A percentile compares a stretch with the other conserved stretches of the same genome.
phyloP scores from a whole-genome alignment of 805 yeast species.

The Metschnikowia lochheadii region DNA sequence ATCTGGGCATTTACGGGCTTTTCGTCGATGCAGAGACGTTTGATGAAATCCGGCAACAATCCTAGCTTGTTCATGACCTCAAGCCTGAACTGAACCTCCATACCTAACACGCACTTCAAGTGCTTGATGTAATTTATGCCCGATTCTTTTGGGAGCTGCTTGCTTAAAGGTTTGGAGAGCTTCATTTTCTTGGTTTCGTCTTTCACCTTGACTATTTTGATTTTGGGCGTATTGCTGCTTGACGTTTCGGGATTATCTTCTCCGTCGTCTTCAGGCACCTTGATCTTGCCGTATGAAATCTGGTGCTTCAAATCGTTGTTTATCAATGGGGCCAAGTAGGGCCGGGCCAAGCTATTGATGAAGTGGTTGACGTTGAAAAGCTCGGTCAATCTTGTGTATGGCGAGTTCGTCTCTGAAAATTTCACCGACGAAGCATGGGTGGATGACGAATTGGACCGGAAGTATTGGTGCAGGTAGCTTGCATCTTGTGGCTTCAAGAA shows the following conservation, averaged over 20 bases:
- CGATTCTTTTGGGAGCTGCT: conserved; percentile 31
- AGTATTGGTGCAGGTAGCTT: conserved; percentile 43
- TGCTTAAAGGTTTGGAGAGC: conserved; percentile 7
- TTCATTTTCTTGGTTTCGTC: conserved; percentile 8
- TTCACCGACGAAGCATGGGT: conserved; percentile 49
- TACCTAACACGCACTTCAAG: conserved; percentile 52
- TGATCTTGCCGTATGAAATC: conserved; percentile 34
- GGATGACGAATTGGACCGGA: conserved; percentile 19
- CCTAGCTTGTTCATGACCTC: conserved; percentile 78
- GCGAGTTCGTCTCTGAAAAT: conserved; percentile 37
- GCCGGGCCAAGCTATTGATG: conserved; percentile 86
- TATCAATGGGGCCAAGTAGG: conserved; percentile 86
- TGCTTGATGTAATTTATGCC: conserved; percentile 31
- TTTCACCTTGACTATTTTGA: conserved; percentile 16
- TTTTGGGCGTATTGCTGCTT: conserved; percentile 4
- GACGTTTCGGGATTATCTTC: conserved; percentile 6
- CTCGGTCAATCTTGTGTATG: conserved; percentile 86
- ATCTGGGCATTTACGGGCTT: conserved; percentile 66
- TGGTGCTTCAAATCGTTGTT: conserved; percentile 78
- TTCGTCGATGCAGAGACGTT: conserved; percentile 82
- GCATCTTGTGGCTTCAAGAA: conserved; percentile 45
- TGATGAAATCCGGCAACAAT: conserved; percentile 61
- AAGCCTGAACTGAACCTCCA: conserved; percentile 83
- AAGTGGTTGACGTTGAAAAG: conserved; percentile 93
- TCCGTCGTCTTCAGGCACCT: conserved; percentile 8